Conservation (phyloP, 768 basidiomycete genomes). For the Suillus decipiens region DNA sequence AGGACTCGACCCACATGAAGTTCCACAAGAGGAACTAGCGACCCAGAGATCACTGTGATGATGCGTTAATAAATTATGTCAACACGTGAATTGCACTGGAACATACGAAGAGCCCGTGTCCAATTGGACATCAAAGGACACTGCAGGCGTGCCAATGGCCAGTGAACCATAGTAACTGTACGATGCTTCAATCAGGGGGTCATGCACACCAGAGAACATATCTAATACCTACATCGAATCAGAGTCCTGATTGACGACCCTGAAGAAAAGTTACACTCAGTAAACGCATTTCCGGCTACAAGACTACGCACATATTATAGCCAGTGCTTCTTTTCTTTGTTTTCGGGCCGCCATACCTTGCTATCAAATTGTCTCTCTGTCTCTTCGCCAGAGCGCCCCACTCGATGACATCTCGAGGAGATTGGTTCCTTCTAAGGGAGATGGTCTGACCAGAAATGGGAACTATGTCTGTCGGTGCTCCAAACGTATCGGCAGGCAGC, state of each 20-base stretch:
- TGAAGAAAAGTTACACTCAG: conserved; percentile 24
- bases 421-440: conserved; percentile 21
- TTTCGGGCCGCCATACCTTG: conserved; percentile 47
- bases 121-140: conserved; percentile 50
- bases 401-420: conserved; percentile 10
- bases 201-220: not conserved
- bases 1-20: conserved; percentile 29
- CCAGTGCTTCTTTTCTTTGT: conserved; percentile 46
- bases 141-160: conserved; percentile 47
- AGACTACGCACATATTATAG: conserved; percentile 48
- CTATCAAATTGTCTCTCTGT: conserved; percentile 42
- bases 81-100: not conserved
- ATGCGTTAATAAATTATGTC: conserved; percentile 1
- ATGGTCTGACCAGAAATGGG: conserved; percentile 20
- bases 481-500: conserved; percentile 11
- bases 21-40: conserved; percentile 34
- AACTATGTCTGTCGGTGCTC: conserved; percentile 18
- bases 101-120: conserved; percentile 51
- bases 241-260: conserved; percentile 60
- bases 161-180: conserved; percentile 40
- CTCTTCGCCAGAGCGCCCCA: conserved; percentile 38
- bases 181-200: conserved; percentile 4
- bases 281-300: conserved; percentile 9
- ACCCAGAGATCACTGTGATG: conserved; percentile 53
- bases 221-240: conserved; percentile 57